Conservation (phyloP, 176 grass and related monocot species). For the Tuctoria greenei region DNA sequence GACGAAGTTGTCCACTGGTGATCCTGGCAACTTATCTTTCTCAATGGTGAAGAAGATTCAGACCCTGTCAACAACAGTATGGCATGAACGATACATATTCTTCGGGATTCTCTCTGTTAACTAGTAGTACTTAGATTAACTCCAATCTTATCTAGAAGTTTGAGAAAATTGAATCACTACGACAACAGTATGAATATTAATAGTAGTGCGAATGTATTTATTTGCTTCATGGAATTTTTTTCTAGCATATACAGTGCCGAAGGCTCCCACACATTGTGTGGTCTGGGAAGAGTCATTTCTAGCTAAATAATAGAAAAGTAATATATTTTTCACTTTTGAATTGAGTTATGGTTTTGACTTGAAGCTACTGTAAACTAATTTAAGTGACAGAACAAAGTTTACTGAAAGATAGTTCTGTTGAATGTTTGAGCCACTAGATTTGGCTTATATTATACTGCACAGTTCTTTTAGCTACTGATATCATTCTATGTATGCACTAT, state of each 20-base stretch:
- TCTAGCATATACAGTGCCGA: not conserved
- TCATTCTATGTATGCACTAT: slow-evolving; percentile 3
- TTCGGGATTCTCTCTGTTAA: slow-evolving; percentile 2
- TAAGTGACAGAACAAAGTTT: not conserved
- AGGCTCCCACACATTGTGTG: too few species aligned
- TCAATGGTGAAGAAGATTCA: slow-evolving; percentile 64
- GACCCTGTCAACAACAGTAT: slow-evolving; percentile 56
- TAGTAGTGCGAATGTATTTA: not conserved
- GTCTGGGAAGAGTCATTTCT: not conserved
- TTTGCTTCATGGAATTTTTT: not conserved
- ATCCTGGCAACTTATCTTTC: slow-evolving; percentile 71
- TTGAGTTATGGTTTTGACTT: not conserved
- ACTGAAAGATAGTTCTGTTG: not conserved
- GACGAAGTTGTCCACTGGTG: slow-evolving; percentile 51
- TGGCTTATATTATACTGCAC: not conserved
- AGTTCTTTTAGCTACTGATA: slow-evolving; percentile 17
- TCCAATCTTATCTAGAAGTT: not conserved
- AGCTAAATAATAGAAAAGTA: not conserved
- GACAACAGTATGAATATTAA: not conserved
- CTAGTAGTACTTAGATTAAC: not conserved
- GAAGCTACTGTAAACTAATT: slow-evolving; percentile 1
- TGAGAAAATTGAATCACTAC: not conserved
- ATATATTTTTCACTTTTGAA: not conserved
- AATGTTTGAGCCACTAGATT: not conserved
- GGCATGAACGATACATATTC: not conserved